Conservation (phyloP, 768 basidiomycete species). For the Rossbeevera mucosa region DNA sequence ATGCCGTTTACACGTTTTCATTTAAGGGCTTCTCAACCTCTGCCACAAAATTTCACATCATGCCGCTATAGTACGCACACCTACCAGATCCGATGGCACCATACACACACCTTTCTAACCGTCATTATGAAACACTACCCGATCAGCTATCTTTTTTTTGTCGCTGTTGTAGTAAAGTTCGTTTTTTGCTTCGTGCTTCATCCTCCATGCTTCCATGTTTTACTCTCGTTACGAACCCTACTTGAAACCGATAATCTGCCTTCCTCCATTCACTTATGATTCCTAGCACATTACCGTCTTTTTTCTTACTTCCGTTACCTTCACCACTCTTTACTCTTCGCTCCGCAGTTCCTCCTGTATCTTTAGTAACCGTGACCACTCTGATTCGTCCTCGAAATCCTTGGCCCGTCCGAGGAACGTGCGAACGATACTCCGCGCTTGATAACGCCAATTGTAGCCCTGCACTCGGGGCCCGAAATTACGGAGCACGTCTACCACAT, state of each 20-base stretch:
- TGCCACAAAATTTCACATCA: constrained; percentile 1
- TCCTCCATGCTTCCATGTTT: constrained; percentile 19
- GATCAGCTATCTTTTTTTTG: background rate
- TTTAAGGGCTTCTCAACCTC: constrained; percentile 2
- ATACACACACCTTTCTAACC: background rate
- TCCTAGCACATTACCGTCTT: constrained; percentile 11
- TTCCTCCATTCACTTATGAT: background rate
- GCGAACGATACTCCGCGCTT: constrained; percentile 81
- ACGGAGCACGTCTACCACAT: constrained; percentile 75
- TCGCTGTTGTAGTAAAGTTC: background rate
- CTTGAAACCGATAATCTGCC: background rate
- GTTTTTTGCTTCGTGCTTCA: constrained; percentile 1
- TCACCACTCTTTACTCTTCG: constrained; percentile 7
- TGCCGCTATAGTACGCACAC: background rate
- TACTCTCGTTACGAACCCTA: background rate
- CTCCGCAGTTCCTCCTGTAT: constrained; percentile 38
- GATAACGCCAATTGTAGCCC: constrained; percentile 72
- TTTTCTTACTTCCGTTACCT: background rate
- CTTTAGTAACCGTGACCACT: constrained; percentile 66
- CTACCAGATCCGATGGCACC: constrained; percentile 3
- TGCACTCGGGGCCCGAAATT: constrained; percentile 75
- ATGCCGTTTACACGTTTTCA: background rate
- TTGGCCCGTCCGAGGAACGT: constrained; percentile 84
- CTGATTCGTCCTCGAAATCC: constrained; percentile 86
- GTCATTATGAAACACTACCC: constrained; percentile 18